Evolutionary conservation across 257 asterid species (phyloP).

Genomic region (Solanum pennellii): DNA sequence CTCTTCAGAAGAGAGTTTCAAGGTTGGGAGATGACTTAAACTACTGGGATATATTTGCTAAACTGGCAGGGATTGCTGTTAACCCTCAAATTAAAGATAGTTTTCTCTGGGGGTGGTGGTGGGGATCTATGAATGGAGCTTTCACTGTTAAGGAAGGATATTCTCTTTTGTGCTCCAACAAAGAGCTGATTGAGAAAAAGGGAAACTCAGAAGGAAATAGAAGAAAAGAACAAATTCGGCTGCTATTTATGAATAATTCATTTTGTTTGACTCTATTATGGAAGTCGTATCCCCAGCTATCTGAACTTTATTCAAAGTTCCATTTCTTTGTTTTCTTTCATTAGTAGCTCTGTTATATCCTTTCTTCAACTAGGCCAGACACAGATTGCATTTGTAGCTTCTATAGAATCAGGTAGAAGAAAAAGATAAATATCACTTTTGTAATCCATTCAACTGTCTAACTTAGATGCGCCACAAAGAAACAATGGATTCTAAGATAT

Average conservation of each 20-base stretch:
- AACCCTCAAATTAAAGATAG: neutral
- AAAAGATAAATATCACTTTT: neutral
- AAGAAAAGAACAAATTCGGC: neutral
- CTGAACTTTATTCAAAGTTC: neutral
- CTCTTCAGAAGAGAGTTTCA: neutral
- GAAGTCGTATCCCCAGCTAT: neutral
- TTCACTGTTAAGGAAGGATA: neutral
- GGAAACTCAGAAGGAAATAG: neutral
- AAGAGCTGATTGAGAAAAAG: neutral
- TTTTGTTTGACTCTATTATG: neutral
- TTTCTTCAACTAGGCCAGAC: neutral
- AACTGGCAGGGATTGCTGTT: neutral
- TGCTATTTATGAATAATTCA: neutral
- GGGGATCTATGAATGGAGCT: neutral
- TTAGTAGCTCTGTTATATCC: neutral
- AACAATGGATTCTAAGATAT: neutral
- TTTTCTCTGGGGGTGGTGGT: neutral
- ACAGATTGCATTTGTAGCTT: neutral
- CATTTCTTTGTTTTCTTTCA: neutral
- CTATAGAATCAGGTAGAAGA: neutral
- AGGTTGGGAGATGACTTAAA: neutral
- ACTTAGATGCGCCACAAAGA: neutral
- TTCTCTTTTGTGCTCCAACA: neutral
- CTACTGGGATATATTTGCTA: neutral
- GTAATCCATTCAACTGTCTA: neutral